A percentile compares a stretch with the other conserved stretches of the same genome.
Evolutionary conservation across 2,329 filamentous ascomycete genomes (phyloP).

Genomic region (Pseudogymnoascus sp.): DNA sequence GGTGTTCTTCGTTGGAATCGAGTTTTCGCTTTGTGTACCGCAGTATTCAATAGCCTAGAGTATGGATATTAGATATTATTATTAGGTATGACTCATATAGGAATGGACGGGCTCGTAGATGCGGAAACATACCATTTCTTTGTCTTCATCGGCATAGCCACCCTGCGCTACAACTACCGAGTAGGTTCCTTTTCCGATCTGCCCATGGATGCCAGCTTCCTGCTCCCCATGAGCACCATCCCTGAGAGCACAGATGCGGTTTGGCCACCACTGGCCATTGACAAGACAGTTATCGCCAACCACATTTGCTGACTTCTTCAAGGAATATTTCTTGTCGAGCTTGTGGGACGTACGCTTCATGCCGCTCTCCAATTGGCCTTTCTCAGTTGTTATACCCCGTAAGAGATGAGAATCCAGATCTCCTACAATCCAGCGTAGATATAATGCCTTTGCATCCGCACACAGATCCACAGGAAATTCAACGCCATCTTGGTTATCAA

Average conservation of each 20-base stretch:
- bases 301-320: conserved; percentile 16
- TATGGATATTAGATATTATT: not conserved
- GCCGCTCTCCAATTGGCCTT: conserved; percentile 15
- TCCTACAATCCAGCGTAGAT: conserved; percentile 35
- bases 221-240: conserved; percentile 45
- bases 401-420: conserved; percentile 39
- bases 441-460: conserved; percentile 40
- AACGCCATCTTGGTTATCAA: conserved; percentile 24
- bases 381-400: conserved; percentile 23
- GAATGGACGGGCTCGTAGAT: not conserved
- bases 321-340: conserved; percentile 11
- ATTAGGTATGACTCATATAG: not conserved
- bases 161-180: conserved; percentile 44
- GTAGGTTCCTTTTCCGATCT: conserved; percentile 38
- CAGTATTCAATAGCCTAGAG: conserved; percentile 41
- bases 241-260: conserved; percentile 40
- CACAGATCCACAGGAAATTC: conserved; percentile 39
- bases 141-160: conserved; percentile 41
- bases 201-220: conserved; percentile 44
- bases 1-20: conserved; percentile 32
- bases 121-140: conserved; percentile 29
- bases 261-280: conserved; percentile 45
- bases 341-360: conserved; percentile 13
- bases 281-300: conserved; percentile 27
- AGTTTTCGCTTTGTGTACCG: conserved; percentile 36